Conservation (phyloP, 1,139 yeast genomes). For the Yamadazyma membranifaciens region DNA sequence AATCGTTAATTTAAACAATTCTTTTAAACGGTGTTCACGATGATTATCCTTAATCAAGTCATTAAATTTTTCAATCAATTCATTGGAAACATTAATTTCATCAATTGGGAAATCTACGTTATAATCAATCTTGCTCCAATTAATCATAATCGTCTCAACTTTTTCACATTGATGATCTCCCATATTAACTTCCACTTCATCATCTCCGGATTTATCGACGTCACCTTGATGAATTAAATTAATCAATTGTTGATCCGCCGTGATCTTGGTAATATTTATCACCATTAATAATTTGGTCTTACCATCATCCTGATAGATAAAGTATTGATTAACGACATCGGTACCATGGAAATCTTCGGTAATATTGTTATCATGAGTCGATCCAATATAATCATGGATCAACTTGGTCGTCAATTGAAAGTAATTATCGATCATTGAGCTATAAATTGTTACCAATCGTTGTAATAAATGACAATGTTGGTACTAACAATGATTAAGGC, state of each 20-base stretch:
- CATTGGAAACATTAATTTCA: constrained; percentile 22
- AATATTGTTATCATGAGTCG: constrained; percentile 13
- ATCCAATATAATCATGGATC: constrained; percentile 25
- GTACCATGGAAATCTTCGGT: constrained; percentile 10
- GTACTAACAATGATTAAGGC: too few relatives aligned
- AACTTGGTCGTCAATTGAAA: constrained; percentile 26
- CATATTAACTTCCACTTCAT: too few relatives aligned
- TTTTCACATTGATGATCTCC: not conserved
- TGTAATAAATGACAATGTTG: too few relatives aligned
- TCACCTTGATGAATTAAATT: constrained; percentile 19
- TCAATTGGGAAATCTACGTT: constrained; percentile 25
- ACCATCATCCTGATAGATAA: constrained; percentile 11
- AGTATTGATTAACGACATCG: constrained; percentile 19
- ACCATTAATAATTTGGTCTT: constrained; percentile 10
- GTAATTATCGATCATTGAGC: constrained; percentile 22
- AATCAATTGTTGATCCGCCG: constrained; percentile 23
- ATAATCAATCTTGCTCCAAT: constrained; percentile 12
- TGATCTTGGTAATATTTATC: constrained; percentile 13
- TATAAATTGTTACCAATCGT: not conserved
- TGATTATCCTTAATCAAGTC: constrained; percentile 11
- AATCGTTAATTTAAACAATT: constrained; percentile 9
- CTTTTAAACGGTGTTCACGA: constrained; percentile 7
- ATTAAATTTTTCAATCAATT: constrained; percentile 25
- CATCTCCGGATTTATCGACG: too few relatives aligned
- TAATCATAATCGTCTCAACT: constrained; percentile 14